phyloP scores from a whole-genome alignment of 371 early-diverging fungal genomes.

The Mortierella sp. region DNA sequence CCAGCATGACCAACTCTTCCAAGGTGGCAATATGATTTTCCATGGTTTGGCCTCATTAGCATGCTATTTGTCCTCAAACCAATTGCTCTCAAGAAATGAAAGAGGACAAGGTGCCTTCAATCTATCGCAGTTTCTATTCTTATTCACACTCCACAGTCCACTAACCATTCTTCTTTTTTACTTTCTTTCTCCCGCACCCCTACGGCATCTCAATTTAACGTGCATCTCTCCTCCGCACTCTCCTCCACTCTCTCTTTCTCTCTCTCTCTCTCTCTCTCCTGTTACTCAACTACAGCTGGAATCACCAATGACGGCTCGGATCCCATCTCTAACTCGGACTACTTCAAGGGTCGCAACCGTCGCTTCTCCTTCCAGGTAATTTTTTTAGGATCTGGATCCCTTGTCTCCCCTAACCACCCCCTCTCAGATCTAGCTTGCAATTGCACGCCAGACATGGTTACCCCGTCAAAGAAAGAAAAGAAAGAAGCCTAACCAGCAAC shows the following conservation, averaged over 20 bases:
- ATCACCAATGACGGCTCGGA: slow-evolving; percentile 59
- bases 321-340: slow-evolving; percentile 55
- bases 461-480: background rate
- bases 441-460: background rate
- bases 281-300: slow-evolving; percentile 24
- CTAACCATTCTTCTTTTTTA: slow-evolving; percentile 1
- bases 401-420: background rate
- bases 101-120: background rate
- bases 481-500: background rate
- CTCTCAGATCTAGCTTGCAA: background rate
- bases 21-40: slow-evolving; percentile 7
- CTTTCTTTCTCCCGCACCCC: background rate
- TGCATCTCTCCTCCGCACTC: background rate
- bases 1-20: background rate
- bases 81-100: slow-evolving; percentile 9
- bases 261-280: background rate
- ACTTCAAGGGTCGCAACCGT: slow-evolving; percentile 69
- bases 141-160: slow-evolving; percentile 1
- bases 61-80: background rate
- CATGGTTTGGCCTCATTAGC: slow-evolving; percentile 2
- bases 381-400: background rate
- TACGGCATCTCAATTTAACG: background rate
- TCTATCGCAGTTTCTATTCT: background rate
- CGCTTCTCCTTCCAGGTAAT: slow-evolving; percentile 67
- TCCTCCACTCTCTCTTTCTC: background rate